Conservation (phyloP, 164 flowering plant genomes). For the Nymphaea thermarum region DNA sequence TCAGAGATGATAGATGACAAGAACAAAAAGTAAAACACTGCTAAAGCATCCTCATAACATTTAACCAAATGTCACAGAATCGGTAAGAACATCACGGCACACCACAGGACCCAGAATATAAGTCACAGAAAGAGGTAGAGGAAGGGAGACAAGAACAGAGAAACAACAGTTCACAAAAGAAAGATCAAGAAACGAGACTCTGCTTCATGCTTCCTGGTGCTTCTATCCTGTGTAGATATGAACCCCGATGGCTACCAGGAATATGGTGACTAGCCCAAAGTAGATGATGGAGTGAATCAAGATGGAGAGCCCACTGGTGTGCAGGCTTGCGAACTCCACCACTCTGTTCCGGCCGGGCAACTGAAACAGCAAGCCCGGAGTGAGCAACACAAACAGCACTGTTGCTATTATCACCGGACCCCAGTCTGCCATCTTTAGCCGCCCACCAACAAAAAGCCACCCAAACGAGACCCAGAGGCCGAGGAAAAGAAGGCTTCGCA, state of each 20-base stretch:
- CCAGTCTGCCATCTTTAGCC: conserved; percentile 42
- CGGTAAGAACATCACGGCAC: too few species aligned
- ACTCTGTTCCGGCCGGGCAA: conserved; percentile 36
- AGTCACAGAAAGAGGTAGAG: too few species aligned
- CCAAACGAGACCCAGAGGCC: too few species aligned
- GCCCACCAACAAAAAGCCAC: not conserved
- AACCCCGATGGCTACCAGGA: conserved; percentile 45
- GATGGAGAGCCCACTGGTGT: conserved; percentile 51
- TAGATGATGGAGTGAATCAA: conserved; percentile 46
- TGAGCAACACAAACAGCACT: conserved; percentile 49
- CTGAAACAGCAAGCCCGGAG: conserved; percentile 58
- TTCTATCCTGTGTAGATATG: conserved; percentile 36
- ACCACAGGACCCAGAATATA: too few species aligned
- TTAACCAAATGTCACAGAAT: too few species aligned
- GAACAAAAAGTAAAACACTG: too few species aligned
- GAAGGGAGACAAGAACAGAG: not conserved
- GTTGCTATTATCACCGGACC: conserved; percentile 52
- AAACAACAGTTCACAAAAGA: not conserved
- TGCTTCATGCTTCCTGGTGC: too few species aligned
- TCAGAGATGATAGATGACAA: too few species aligned
- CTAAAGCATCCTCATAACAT: too few species aligned
- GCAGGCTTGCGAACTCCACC: conserved; percentile 42
- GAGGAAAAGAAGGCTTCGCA: too few species aligned
- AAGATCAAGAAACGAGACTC: not conserved
- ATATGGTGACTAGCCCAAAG: conserved; percentile 49